Conservation (phyloP, 1,139 yeast species). For the Zygosaccharomyces pseudobailii region DNA sequence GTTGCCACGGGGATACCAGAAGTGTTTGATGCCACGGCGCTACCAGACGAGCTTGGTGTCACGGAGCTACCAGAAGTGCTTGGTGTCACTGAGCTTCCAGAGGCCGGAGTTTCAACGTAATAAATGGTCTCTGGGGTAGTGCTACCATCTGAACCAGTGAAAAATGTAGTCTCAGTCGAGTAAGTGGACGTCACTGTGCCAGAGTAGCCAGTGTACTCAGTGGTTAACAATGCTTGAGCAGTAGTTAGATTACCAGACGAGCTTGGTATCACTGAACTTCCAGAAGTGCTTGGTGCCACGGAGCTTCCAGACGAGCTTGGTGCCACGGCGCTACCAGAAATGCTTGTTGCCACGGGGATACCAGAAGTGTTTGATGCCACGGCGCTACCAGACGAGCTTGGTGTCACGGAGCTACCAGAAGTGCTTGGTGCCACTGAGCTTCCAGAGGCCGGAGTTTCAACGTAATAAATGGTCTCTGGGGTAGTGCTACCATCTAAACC, state of each 20-base stretch:
- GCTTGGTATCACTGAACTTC: too few species aligned
- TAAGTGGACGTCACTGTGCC: background rate
- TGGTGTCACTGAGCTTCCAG: background rate
- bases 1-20: background rate
- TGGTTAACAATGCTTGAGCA: background rate
- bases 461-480: conserved; percentile 13
- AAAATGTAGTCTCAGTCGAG: background rate
- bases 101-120: background rate
- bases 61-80: too few species aligned
- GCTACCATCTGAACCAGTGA: background rate
- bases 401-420: too few species aligned
- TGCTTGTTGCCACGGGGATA: too few species aligned
- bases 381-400: too few species aligned
- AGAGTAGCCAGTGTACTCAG: background rate
- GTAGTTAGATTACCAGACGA: background rate
- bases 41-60: background rate
- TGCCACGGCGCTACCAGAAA: background rate
- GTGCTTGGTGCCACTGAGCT: background rate
- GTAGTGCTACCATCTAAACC: conserved; percentile 12
- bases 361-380: too few species aligned
- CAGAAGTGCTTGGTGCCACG: background rate
- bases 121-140: background rate
- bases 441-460: conserved; percentile 2
- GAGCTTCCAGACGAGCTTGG: background rate
- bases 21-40: background rate